Evolutionary conservation across 352 stramenopile genomes (phyloP).

Genomic region (Pythium brachiatum): DNA sequence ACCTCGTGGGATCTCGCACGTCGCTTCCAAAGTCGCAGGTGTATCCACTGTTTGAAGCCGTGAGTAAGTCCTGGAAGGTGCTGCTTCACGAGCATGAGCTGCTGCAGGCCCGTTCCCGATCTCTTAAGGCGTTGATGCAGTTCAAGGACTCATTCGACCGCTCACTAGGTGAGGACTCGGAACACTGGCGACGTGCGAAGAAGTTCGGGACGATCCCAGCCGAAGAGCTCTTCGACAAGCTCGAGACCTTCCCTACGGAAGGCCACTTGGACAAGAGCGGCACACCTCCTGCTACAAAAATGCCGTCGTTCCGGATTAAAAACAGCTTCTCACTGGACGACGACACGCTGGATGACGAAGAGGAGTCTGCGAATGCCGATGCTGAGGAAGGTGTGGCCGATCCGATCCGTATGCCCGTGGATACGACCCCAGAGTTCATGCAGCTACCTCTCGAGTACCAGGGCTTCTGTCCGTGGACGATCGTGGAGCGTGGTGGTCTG

Average conservation of each 20-base stretch:
- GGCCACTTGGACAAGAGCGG: constrained; percentile 24
- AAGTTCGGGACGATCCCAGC: constrained; percentile 53
- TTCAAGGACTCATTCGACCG: constrained; percentile 76
- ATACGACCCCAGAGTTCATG: constrained; percentile 93
- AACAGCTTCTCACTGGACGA: constrained; percentile 37
- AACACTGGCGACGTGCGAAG: constrained; percentile 50
- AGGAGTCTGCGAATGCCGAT: constrained; percentile 20
- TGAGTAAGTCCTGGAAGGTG: constrained; percentile 85
- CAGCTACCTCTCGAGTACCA: constrained; percentile 93
- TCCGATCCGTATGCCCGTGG: constrained; percentile 85
- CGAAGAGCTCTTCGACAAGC: constrained; percentile 69
- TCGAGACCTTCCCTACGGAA: constrained; percentile 57
- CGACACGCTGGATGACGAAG: constrained; percentile 25
- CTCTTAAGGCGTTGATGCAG: constrained; percentile 62
- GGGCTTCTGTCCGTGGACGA: constrained; percentile 92
- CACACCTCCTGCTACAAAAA: not conserved
- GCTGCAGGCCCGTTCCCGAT: constrained; percentile 60
- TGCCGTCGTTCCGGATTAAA: constrained; percentile 28
- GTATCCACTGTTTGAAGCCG: constrained; percentile 92
- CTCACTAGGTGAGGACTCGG: constrained; percentile 49
- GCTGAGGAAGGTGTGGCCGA: constrained; percentile 44
- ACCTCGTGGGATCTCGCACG: constrained; percentile 79
- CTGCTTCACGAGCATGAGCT: constrained; percentile 71
- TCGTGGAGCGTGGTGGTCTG: constrained; percentile 85
- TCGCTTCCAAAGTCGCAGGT: constrained; percentile 93